Conservation (phyloP, 1,284 basidiomycete genomes). For the Phaffia rhodozyma region DNA sequence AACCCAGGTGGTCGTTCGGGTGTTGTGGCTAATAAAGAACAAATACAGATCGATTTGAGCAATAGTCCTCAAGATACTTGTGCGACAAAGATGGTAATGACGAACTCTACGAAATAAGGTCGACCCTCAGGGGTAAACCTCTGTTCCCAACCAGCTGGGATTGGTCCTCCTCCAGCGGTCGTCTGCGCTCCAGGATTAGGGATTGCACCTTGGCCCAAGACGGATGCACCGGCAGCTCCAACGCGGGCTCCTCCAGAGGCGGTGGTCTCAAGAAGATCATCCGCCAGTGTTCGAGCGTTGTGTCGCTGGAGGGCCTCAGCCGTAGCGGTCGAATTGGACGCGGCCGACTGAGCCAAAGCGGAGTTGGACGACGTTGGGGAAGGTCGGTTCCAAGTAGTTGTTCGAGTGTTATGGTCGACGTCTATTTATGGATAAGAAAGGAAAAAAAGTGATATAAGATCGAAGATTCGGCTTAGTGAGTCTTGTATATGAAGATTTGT, state of each 20-base stretch:
- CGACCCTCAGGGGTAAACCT: constrained; percentile 93
- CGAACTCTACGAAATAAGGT: constrained; percentile 94
- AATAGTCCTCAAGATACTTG: not conserved
- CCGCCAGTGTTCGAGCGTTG: constrained; percentile 60
- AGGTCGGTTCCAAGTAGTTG: constrained; percentile 81
- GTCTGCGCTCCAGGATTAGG: constrained; percentile 48
- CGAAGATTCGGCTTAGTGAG: constrained; percentile 7
- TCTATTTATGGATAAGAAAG: constrained; percentile 27
- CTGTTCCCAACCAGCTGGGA: constrained; percentile 97
- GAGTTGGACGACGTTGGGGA: constrained; percentile 3
- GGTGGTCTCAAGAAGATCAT: constrained; percentile 58
- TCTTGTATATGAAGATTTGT: too few species aligned
- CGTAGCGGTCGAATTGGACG: constrained; percentile 35
- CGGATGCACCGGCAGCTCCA: constrained; percentile 21
- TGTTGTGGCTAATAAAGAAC: constrained; percentile 50
- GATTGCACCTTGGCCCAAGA: constrained; percentile 22
- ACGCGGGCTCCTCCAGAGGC: constrained; percentile 19
- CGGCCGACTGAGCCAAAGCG: constrained; percentile 29
- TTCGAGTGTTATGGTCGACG: constrained; percentile 83
- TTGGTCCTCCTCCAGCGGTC: constrained; percentile 62
- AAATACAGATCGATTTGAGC: not conserved
- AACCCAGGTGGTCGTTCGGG: constrained; percentile 94
- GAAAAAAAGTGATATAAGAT: constrained; percentile 2
- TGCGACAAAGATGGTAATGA: constrained; percentile 40
- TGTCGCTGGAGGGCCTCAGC: constrained; percentile 59